Conservation (phyloP, 2,329 filamentous ascomycete species). For the Botrytis porri region DNA sequence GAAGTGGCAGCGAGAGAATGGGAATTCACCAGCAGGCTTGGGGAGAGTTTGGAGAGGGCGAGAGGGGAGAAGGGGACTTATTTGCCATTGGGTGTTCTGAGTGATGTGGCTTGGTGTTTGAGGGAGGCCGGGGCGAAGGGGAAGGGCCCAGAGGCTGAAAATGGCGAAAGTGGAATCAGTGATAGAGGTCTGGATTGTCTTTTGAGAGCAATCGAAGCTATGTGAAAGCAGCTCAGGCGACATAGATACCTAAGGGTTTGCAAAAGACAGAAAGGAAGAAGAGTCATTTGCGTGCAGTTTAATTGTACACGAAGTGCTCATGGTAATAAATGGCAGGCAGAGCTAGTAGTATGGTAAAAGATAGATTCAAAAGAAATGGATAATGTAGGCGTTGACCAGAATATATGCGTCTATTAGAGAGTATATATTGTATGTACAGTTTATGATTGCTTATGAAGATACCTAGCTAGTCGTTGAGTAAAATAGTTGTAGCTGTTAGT, state of each 20-base stretch:
- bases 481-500: background rate
- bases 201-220: slow-evolving; percentile 56
- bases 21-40: slow-evolving; percentile 91
- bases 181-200: slow-evolving; percentile 57
- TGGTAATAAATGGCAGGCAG: background rate
- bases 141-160: slow-evolving; percentile 41
- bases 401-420: background rate
- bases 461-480: background rate
- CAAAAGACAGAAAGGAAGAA: background rate
- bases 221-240: slow-evolving; percentile 42
- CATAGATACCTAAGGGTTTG: background rate
- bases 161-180: slow-evolving; percentile 43
- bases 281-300: background rate
- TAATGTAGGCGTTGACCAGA: background rate
- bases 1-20: slow-evolving; percentile 87
- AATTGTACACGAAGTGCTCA: slow-evolving; percentile 2
- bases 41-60: slow-evolving; percentile 61
- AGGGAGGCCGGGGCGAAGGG: slow-evolving; percentile 48
- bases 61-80: slow-evolving; percentile 65
- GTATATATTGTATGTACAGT: background rate
- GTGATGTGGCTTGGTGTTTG: slow-evolving; percentile 78
- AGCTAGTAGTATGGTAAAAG: background rate
- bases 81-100: slow-evolving; percentile 80
- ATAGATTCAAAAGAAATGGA: background rate
- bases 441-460: background rate